Evolutionary conservation across 768 basidiomycete species (phyloP).

Genomic region (Galerina sulciceps): DNA sequence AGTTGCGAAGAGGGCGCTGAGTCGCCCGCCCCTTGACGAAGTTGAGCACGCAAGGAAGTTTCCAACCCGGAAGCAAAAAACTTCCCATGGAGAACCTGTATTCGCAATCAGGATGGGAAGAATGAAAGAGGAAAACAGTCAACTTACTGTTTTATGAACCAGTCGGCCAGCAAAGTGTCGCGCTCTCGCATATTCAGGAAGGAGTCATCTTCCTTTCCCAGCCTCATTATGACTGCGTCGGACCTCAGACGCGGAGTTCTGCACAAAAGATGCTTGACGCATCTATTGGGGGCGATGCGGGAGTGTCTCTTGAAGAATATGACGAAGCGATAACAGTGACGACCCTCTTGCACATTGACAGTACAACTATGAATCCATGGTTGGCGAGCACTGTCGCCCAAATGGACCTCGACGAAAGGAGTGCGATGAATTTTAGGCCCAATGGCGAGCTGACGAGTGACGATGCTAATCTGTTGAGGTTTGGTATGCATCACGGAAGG

Average conservation of each 20-base stretch:
- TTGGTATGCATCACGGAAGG: too few species aligned
- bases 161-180: not conserved
- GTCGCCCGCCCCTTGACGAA: too few species aligned
- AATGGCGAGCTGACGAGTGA: too few species aligned
- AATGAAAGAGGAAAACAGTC: not conserved
- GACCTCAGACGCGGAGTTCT: not conserved
- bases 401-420: not conserved
- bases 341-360: not conserved
- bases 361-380: not conserved
- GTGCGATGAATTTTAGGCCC: too few species aligned
- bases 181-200: not conserved
- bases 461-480: too few species aligned
- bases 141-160: not conserved
- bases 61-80: not conserved
- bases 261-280: not conserved
- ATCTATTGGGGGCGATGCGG: not conserved
- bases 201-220: not conserved
- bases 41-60: too few species aligned
- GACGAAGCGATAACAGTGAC: not conserved
- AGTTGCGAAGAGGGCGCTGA: too few species aligned
- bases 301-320: not conserved
- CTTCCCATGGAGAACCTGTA: not conserved
- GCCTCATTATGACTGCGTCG: not conserved
- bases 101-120: not conserved
- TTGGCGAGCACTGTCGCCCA: not conserved